Base-by-base conservation (phyloP, 148 eudicot genomes). In the Diospyros kaki region DNA sequence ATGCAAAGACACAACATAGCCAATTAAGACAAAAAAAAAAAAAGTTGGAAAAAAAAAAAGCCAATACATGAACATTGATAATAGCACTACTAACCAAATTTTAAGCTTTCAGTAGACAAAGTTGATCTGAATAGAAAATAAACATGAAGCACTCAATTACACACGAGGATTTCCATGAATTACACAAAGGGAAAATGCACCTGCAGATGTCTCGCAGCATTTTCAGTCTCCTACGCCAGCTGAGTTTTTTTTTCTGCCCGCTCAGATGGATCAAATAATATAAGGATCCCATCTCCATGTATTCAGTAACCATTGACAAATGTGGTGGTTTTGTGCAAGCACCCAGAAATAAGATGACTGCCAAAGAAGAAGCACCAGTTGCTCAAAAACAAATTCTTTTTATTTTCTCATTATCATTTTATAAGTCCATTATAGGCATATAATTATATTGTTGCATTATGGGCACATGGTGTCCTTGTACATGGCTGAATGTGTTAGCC, bases 131-230 rank as follows among this genome's bases (percentile, higher is more conserved):
- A 14, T 46, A 46, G 4, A 18, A 28, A 4, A 40, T 48, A 61
- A 46, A 60, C 18, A 62, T 2, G 39, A 51, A 4, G 50, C 76
- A 52, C n/a, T 64, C 28, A 28, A 28, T 28, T 28, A 28, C 28
- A n/a, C 62, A 68, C 58, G 17, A 68, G 51, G 56, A 67, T 61
- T 72, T 72, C 66, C 44, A 73, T 3, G 50, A 64, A 63, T 44
- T 42, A 54, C 28, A 59, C 3, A 54, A 52, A 56, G 41, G 39
- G 46, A 66, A 10, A 64, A 79, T 78, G 14, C 42, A 93, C 99
- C 99, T 93, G 99, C 99, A 93, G 86, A 96, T 96, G 80, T 96
- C 99, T 59, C 98, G 97, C 66, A 93, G 81, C 99, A 96, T 96
- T 81, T 91, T 93, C 73, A 96, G 84, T 81, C 85, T 89, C 84